Percentiles rank a stretch among this genome's conserved stretches.
phyloP scores from a whole-genome alignment of 2,329 filamentous ascomycete species.

The Dryadomyces quercus-mongolicae region DNA sequence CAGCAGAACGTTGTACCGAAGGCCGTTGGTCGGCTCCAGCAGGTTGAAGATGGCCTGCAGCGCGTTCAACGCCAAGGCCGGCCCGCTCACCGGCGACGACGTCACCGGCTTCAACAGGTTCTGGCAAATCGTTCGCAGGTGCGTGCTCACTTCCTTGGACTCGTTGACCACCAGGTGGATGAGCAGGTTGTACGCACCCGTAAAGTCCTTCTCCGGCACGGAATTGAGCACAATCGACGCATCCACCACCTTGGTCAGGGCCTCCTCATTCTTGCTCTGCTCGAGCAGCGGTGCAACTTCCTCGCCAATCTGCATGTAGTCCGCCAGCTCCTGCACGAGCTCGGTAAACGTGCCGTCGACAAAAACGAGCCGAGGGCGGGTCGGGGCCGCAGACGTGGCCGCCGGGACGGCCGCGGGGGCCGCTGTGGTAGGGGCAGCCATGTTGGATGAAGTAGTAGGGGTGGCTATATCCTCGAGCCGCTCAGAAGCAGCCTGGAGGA shows the following conservation, averaged over 20 bases:
- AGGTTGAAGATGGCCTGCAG: constrained; percentile 97
- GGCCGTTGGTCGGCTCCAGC: constrained; percentile 60
- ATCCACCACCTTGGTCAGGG: constrained; percentile 78
- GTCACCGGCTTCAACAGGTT: constrained; percentile 81
- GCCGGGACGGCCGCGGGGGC: constrained; percentile 1
- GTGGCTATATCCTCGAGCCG: background rate
- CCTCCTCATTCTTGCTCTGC: constrained; percentile 69
- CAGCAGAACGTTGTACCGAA: constrained; percentile 83
- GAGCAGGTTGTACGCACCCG: constrained; percentile 91
- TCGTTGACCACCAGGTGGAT: constrained; percentile 76
- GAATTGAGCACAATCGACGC: constrained; percentile 67
- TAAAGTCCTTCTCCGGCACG: constrained; percentile 92
- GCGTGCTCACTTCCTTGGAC: constrained; percentile 71
- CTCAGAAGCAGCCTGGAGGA: background rate
- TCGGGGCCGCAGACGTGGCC: background rate
- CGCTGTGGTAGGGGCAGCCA: constrained; percentile 6
- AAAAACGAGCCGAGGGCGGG: constrained; percentile 50
- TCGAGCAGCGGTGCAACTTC: constrained; percentile 64
- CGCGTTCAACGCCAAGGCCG: constrained; percentile 76
- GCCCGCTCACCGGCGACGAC: constrained; percentile 74
- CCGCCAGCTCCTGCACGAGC: constrained; percentile 85
- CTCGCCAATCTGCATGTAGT: constrained; percentile 78
- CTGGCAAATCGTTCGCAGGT: constrained; percentile 77
- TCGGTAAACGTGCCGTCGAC: constrained; percentile 92
- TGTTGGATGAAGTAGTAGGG: background rate